Evolutionary conservation across 2,329 filamentous ascomycete species (phyloP), one percentile per base, ranked within the genome.

Genomic region (Seiridium cupressi): DNA sequence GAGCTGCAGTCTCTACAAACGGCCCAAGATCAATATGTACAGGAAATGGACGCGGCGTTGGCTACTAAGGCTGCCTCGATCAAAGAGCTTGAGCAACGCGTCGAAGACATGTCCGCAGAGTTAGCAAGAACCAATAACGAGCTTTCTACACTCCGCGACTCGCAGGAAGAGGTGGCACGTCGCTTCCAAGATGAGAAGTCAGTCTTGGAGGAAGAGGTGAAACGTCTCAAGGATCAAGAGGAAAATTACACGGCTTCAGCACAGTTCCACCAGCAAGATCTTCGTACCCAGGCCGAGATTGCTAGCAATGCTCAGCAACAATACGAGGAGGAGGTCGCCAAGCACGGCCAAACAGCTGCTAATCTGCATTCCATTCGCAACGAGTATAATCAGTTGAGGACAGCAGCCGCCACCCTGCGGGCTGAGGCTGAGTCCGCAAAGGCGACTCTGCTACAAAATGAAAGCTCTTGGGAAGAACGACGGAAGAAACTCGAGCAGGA

Each of bases 331-430:
- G 95, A 99, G 73, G 83, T 99, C 9, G 85, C 97, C 69, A 97
- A 95, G 78, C 95, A 99, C 75, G 94, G 93, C 1, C 92, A 97
- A 65, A 95, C 94, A n/a, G 92, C 94, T 10, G 93, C 93, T 75
- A 85, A 87, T 42, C 81, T 97, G 11, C 92, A 96, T 66, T 83
- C 83, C 57, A 81, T 97, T 54, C 91, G 95, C 56, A 81, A 82
- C 3, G 92, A 98, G 65, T 85, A 91, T 74, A 95, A 96, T 69
- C 81, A 91, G 66, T 77, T 98, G 62, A 93, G 92, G 76, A 89
- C 90, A 1, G 86, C 96, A 61, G 82, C 92, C 3, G 88, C 90
- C 11, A 85, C 89, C 32, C 81, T 91, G 69, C 89, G 86, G 70
- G 87, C 91, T 0, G 91, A 97, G 72, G 91, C 92, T 0, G 93